Conservation (phyloP, 2,329 filamentous ascomycete species). For the Aspergillus aculeatinus region DNA sequence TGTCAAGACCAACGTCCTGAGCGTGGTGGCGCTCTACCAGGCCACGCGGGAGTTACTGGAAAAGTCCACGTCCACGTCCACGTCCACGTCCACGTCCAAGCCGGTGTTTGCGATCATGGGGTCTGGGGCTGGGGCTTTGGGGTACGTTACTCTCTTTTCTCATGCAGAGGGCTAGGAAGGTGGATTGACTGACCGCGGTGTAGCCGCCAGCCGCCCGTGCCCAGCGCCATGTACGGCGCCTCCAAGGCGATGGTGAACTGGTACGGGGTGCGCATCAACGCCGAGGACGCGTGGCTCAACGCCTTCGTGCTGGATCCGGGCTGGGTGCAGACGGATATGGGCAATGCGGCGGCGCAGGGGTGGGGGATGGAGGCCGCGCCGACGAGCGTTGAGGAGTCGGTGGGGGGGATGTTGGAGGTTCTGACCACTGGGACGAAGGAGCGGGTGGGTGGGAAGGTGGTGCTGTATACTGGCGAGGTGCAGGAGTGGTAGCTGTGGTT, state of each 20-base stretch:
- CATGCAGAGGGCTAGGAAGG: too few relatives aligned
- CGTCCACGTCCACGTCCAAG: too few relatives aligned
- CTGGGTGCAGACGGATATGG: conserved; percentile 23
- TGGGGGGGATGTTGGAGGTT: background rate
- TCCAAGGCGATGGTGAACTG: conserved; percentile 36
- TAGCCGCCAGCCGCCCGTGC: background rate
- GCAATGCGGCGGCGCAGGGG: conserved; percentile 21
- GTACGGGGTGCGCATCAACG: conserved; percentile 28
- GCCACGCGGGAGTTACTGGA: too few relatives aligned
- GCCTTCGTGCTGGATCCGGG: conserved; percentile 23
- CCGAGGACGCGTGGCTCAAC: conserved; percentile 23
- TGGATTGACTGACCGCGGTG: too few relatives aligned
- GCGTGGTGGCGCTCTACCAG: too few relatives aligned
- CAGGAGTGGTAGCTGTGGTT: too few relatives aligned
- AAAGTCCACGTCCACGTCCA: too few relatives aligned
- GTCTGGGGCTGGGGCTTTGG: too few relatives aligned
- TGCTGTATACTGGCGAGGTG: background rate
- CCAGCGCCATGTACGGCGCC: conserved; percentile 29
- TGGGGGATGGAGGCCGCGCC: conserved; percentile 22
- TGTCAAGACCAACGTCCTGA: too few relatives aligned
- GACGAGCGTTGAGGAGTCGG: conserved; percentile 14
- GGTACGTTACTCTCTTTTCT: too few relatives aligned
- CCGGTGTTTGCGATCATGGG: too few relatives aligned
- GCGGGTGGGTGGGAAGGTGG: background rate
- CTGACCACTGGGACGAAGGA: background rate